Base-by-base conservation (phyloP, 805 yeast species). In the Brettanomyces bruxellensis region DNA sequence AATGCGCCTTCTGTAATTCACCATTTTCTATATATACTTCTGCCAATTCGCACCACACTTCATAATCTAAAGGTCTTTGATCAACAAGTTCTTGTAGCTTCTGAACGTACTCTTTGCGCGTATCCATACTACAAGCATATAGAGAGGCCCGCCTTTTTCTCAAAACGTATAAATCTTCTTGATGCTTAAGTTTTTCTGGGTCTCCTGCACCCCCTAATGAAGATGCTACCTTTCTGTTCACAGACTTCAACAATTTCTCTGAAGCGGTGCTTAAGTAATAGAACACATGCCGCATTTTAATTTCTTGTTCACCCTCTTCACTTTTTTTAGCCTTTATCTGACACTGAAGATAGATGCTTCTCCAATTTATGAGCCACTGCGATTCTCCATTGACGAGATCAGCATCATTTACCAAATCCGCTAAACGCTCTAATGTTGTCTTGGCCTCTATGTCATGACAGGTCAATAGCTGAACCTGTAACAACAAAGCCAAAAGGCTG, bases 41-140 rank as follows among this genome's bases (percentile, higher is more conserved):
- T 3, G 80, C 83, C 46, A 89, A 68, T 62, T 86, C 95, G 42
- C 79, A 71, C 95, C 95, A 88, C 2, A 84, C 68, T 51, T 83
- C 80, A 2, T 76, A 68, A 61, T 93, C 98, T 22, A 81, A 61
- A 1, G 97, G 96, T 54, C 76, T 79, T 44, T 72, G 65, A 46
- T 80, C 82, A 45, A 86, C 63, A 52, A 73, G 76, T 34, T 69
- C 72, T 9, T 69, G 66, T 53, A 90, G 69, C 45, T 72, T 74
- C 34, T 70, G 66, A 40, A 86, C 72, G 25, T 41, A 41, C 59
- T 78, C 86, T n/a, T 63, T 66, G 45, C 63, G 67, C 18, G 46
- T 44, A 28, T 55, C 49, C 46, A 51, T 43, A 59, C 67, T 39
- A 49, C 51, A 34, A 53, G 58, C 47, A 25, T 47, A 40, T 4